phyloP scores from a whole-genome alignment of 2,329 filamentous ascomycete genomes.

The Blastomyces parvus region DNA sequence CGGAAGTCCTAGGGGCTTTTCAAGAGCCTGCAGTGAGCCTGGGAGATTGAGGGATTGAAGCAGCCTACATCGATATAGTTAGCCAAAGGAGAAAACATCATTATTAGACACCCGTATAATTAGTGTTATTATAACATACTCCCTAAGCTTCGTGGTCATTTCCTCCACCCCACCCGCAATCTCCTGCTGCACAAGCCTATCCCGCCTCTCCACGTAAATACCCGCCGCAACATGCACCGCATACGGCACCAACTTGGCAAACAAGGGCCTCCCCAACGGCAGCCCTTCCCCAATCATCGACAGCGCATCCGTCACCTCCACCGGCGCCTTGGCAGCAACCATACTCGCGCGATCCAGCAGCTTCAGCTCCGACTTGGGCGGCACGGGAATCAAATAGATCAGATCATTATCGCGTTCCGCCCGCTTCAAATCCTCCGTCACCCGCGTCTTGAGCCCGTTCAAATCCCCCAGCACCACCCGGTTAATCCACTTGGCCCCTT shows the following conservation, averaged over 20 bases:
- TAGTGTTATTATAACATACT: constrained; percentile 33
- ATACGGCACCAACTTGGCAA: constrained; percentile 87
- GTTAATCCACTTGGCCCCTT: constrained; percentile 72
- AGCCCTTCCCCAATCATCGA: constrained; percentile 69
- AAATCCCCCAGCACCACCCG: constrained; percentile 74
- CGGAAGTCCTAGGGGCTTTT: constrained; percentile 86
- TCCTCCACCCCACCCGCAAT: constrained; percentile 77
- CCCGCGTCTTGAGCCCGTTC: constrained; percentile 68
- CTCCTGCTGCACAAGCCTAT: constrained; percentile 79
- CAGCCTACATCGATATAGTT: constrained; percentile 32
- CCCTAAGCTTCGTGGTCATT: constrained; percentile 69
- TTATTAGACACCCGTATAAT: not conserved
- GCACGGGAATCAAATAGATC: constrained; percentile 79
- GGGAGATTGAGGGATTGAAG: constrained; percentile 78
- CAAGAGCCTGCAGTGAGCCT: constrained; percentile 83
- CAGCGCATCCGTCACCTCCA: constrained; percentile 70
- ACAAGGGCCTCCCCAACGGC: constrained; percentile 75
- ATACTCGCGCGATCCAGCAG: constrained; percentile 79
- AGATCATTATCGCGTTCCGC: constrained; percentile 95
- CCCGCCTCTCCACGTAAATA: constrained; percentile 85
- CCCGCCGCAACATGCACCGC: constrained; percentile 90
- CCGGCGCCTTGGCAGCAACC: constrained; percentile 69
- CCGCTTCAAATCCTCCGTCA: constrained; percentile 78
- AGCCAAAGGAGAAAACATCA: constrained; percentile 13
- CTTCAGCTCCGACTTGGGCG: constrained; percentile 78